Evolutionary conservation across 331 rosid species (phyloP).

Genomic region (Phaseolus coccineus): DNA sequence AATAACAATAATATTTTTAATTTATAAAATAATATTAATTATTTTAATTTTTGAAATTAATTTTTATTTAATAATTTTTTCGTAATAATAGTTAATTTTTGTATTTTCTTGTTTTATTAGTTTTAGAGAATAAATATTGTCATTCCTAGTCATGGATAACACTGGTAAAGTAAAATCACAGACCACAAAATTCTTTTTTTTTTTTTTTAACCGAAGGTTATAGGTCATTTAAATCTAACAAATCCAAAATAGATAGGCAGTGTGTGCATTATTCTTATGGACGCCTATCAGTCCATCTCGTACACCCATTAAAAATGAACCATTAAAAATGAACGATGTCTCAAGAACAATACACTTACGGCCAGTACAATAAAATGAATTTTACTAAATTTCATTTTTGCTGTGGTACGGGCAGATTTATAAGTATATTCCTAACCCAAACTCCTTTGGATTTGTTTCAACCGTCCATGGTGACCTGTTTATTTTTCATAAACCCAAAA

Average conservation of each 20-base stretch:
- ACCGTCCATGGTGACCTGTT: constrained; percentile 92
- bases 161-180: not conserved
- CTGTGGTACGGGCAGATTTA: constrained; percentile 41
- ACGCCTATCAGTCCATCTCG: not conserved
- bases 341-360: constrained; percentile 32
- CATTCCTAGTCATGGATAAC: not conserved
- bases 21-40: no score
- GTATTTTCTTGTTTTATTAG: not conserved
- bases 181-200: not conserved
- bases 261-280: constrained; percentile 2
- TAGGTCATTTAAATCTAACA: not conserved
- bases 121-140: not conserved
- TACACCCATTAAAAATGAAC: no score
- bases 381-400: constrained; percentile 26
- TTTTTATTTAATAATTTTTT: no score
- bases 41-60: no score
- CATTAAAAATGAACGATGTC: constrained; percentile 34
- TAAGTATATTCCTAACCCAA: constrained; percentile 87
- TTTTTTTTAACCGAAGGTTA: not conserved
- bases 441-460: constrained; percentile 84
- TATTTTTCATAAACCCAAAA: constrained; percentile 17
- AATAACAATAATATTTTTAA: no score
- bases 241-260: constrained; percentile 31
- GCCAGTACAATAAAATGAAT: constrained; percentile 12
- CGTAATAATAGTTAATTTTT: no score